Evolutionary conservation across 306 rosid species (phyloP).

Genomic region (Sindora glabra): DNA sequence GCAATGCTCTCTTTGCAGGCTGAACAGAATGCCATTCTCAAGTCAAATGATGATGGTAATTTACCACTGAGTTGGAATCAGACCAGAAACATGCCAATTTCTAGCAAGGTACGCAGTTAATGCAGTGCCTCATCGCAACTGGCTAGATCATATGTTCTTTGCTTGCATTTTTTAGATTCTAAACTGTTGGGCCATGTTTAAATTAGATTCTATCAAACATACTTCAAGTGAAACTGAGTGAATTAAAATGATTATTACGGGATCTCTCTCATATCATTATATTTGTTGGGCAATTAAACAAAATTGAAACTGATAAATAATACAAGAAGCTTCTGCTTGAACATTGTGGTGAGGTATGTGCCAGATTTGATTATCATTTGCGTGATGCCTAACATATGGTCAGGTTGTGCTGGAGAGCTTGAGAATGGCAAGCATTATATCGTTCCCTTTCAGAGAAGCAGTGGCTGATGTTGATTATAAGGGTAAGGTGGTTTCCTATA

Average conservation of each 20-base stretch:
- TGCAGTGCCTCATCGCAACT: neutral
- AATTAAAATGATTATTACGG: neutral
- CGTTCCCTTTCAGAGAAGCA: constrained; percentile 89
- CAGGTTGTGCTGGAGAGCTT: constrained; percentile 84
- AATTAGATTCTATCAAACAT: too few species aligned
- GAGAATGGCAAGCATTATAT: constrained; percentile 88
- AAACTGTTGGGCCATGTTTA: too few species aligned
- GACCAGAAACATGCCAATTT: constrained; percentile 62
- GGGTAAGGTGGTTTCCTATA: constrained; percentile 34
- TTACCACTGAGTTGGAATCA: constrained; percentile 59
- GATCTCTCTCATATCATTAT: neutral
- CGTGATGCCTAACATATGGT: constrained; percentile 12
- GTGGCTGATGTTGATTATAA: constrained; percentile 84
- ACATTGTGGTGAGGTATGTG: neutral
- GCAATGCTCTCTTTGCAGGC: constrained; percentile 39
- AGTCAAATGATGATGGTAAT: constrained; percentile 37
- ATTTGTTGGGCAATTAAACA: neutral
- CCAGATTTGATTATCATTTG: neutral
- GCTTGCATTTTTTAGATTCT: too few species aligned
- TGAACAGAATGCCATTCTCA: constrained; percentile 54
- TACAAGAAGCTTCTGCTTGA: neutral
- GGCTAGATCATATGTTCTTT: neutral
- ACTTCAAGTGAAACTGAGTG: too few species aligned
- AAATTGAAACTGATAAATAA: neutral
- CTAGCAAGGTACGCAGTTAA: constrained; percentile 49